These are phyloP conservation scores for Pichia sp. DNA, from an alignment of 1,139 yeast species.

Conservation along the genomic window DNA sequence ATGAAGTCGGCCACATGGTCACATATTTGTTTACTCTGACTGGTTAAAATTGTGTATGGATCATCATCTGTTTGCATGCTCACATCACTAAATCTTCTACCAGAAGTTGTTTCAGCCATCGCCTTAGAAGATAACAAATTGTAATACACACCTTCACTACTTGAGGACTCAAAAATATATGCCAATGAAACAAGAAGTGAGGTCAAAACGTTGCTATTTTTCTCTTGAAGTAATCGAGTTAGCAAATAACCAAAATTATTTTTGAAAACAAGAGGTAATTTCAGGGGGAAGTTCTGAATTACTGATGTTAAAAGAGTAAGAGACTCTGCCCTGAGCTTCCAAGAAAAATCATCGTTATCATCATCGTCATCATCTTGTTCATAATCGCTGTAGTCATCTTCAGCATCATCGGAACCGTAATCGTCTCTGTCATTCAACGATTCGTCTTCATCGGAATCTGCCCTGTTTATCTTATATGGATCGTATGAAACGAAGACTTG, in stretches of 20 bases:
- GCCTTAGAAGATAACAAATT: conserved; percentile 25
- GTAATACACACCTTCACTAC: conserved; percentile 31
- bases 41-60: conserved; percentile 23
- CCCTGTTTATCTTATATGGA: conserved; percentile 45
- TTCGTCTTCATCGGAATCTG: conserved; percentile 39
- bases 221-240: conserved; percentile 36
- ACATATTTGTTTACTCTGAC: conserved; percentile 18
- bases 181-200: conserved; percentile 38
- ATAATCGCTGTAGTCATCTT: conserved; percentile 38
- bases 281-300: conserved; percentile 36
- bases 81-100: conserved; percentile 29
- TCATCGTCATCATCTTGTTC: conserved; percentile 33
- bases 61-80: conserved; percentile 31
- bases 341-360: conserved; percentile 52
- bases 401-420: conserved; percentile 26
- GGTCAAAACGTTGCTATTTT: conserved; percentile 40
- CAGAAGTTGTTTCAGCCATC: conserved; percentile 22
- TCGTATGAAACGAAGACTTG: conserved; percentile 47
- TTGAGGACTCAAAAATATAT: conserved; percentile 30
- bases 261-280: conserved; percentile 29
- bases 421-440: conserved; percentile 34
- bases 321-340: conserved; percentile 53
- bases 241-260: conserved; percentile 28
- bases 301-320: conserved; percentile 23
- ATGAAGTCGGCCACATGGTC: conserved; percentile 10